Evolutionary conservation across 1,284 basidiomycete species (phyloP).

Genomic region (Ustilago tritici): DNA sequence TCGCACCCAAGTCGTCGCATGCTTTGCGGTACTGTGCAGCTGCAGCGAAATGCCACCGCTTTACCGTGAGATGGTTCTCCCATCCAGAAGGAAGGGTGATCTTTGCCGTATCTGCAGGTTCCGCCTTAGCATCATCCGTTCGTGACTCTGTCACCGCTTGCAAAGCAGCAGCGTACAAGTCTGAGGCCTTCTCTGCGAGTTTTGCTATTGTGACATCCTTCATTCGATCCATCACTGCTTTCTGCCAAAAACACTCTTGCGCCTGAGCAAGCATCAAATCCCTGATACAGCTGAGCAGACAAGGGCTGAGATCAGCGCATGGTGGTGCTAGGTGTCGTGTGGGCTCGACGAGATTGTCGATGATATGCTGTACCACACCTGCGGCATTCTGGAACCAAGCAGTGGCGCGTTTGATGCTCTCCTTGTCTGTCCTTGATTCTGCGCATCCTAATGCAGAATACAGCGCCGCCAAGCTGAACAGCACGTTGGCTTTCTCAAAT

Average conservation of each 20-base stretch:
- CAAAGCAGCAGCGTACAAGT: conserved; percentile 53
- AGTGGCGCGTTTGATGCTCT: conserved; percentile 63
- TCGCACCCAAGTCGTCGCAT: conserved; percentile 87
- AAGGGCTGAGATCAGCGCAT: conserved; percentile 65
- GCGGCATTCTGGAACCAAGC: conserved; percentile 62
- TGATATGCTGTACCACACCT: conserved; percentile 52
- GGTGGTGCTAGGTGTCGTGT: conserved; percentile 31
- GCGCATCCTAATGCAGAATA: conserved; percentile 52
- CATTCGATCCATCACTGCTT: conserved; percentile 81
- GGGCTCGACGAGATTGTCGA: conserved; percentile 41
- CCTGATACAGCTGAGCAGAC: conserved; percentile 79
- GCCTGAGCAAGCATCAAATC: conserved; percentile 91
- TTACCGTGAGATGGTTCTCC: conserved; percentile 84
- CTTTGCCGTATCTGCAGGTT: conserved; percentile 19
- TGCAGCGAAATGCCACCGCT: conserved; percentile 86
- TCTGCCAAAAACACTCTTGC: conserved; percentile 96
- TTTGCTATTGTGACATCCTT: conserved; percentile 89
- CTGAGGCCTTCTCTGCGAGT: conserved; percentile 78
- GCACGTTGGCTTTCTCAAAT: conserved; percentile 60
- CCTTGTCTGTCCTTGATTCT: conserved; percentile 57
- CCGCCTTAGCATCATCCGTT: conserved; percentile 7
- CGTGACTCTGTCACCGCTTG: conserved; percentile 19
- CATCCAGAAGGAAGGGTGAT: conserved; percentile 75
- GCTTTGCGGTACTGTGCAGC: conserved; percentile 91
- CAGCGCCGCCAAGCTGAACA: conserved; percentile 56